Evolutionary conservation across 139 green algal genomes (phyloP).

Genomic region (Chlorella sp.): DNA sequence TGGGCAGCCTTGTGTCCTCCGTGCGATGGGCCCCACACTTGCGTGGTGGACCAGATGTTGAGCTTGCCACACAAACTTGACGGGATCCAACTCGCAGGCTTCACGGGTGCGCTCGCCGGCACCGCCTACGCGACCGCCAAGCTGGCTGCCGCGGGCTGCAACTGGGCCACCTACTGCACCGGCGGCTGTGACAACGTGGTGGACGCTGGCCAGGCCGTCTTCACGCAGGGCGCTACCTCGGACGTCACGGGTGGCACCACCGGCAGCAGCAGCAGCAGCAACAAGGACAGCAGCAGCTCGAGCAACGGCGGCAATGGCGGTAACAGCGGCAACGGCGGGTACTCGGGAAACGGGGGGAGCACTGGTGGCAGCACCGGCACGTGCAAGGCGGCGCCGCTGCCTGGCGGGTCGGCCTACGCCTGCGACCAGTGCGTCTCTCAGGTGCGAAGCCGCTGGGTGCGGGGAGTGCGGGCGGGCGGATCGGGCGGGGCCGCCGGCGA

Average conservation of each 20-base stretch:
- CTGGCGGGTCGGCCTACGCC: neutral
- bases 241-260: neutral
- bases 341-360: too few relatives aligned
- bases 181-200: neutral
- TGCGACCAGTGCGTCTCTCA: neutral
- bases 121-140: neutral
- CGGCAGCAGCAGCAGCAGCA: neutral
- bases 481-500: too few relatives aligned
- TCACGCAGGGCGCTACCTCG: neutral
- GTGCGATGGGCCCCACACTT: too few relatives aligned
- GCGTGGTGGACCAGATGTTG: too few relatives aligned
- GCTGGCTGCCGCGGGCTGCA: neutral
- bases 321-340: neutral
- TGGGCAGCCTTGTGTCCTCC: too few relatives aligned
- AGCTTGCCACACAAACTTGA: too few relatives aligned
- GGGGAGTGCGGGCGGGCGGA: too few relatives aligned
- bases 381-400: neutral
- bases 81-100: neutral
- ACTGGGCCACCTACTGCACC: neutral
- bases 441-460: too few relatives aligned
- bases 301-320: too few relatives aligned
- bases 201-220: neutral
- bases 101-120: neutral
- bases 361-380: too few relatives aligned
- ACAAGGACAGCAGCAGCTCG: neutral